Conservation (phyloP, 768 basidiomycete genomes). For the Trametes cubensis region DNA sequence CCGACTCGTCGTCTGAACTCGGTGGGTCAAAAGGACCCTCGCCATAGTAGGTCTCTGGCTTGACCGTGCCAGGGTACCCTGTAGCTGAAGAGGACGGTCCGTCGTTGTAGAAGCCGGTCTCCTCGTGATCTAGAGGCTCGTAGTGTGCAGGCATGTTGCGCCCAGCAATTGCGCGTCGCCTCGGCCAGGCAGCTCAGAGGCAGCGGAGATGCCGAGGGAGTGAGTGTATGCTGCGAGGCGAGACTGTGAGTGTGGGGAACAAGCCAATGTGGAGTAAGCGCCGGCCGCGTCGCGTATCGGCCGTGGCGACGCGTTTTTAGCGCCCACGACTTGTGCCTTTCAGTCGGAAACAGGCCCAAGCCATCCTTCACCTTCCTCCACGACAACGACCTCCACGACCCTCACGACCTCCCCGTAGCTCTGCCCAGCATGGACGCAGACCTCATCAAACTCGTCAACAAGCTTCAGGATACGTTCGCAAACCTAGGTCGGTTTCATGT, state of each 20-base stretch:
- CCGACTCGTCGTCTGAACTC: conserved; percentile 76
- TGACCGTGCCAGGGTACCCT: conserved; percentile 7
- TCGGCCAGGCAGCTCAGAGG: conserved; percentile 1
- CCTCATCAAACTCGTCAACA: conserved; percentile 92
- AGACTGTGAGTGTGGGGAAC: background rate
- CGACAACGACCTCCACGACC: conserved; percentile 18
- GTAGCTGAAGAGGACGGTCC: conserved; percentile 9
- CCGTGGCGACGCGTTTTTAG: conserved; percentile 27
- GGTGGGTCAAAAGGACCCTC: conserved; percentile 79
- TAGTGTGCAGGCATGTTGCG: conserved; percentile 6
- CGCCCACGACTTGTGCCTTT: conserved; percentile 13
- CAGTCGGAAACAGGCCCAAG: background rate
- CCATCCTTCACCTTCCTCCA: background rate
- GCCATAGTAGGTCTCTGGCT: conserved; percentile 58
- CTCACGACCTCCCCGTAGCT: conserved; percentile 17
- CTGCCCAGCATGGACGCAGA: conserved; percentile 79
- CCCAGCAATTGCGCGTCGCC: background rate
- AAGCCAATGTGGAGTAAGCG: conserved; percentile 4
- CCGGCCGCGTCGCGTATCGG: conserved; percentile 19
- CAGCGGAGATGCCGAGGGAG: background rate
- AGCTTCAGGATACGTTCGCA: conserved; percentile 90
- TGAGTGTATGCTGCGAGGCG: background rate
- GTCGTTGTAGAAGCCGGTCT: conserved; percentile 11
- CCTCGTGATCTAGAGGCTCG: conserved; percentile 18
- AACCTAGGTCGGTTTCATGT: conserved; percentile 68